A percentile compares a stretch with the other conserved stretches of the same genome.
These are phyloP conservation scores for Pythium utonaiense DNA, from an alignment of 352 stramenopile species.

Conservation along the genomic window DNA sequence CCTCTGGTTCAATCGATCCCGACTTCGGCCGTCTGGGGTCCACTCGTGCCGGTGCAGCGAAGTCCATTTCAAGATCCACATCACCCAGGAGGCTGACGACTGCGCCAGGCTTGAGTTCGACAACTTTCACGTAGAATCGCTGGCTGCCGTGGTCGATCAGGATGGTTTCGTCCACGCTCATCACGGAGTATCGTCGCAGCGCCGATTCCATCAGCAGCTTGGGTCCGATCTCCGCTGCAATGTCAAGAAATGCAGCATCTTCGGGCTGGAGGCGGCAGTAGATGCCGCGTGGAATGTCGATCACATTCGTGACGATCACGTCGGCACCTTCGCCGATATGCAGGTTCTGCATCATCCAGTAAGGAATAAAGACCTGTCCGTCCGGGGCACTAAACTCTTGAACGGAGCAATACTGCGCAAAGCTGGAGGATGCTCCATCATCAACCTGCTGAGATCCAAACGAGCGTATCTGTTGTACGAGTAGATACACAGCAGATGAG, in stretches of 20 bases:
- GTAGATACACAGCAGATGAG: neutral
- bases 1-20: neutral
- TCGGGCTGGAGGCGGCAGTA: constrained; percentile 62
- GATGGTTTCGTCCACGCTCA: constrained; percentile 49
- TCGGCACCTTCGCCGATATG: constrained; percentile 33
- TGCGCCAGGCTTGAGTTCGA: constrained; percentile 42
- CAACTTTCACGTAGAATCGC: constrained; percentile 42
- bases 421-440: neutral
- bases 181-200: constrained; percentile 49
- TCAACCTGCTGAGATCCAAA: constrained; percentile 5
- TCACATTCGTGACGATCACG: constrained; percentile 34
- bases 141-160: constrained; percentile 47
- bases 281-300: constrained; percentile 34
- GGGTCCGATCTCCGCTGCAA: constrained; percentile 50
- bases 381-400: constrained; percentile 61
- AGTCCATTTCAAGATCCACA: constrained; percentile 63
- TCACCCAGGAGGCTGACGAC: constrained; percentile 58
- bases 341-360: constrained; percentile 73
- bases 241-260: constrained; percentile 37
- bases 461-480: constrained; percentile 18
- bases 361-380: constrained; percentile 51
- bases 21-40: constrained; percentile 23
- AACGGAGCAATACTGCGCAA: constrained; percentile 49
- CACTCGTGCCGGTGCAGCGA: constrained; percentile 35
- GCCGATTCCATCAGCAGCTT: constrained; percentile 63